phyloP scores from a whole-genome alignment of 495 filamentous ascomycete species.

The Pyrenula aspistea region DNA sequence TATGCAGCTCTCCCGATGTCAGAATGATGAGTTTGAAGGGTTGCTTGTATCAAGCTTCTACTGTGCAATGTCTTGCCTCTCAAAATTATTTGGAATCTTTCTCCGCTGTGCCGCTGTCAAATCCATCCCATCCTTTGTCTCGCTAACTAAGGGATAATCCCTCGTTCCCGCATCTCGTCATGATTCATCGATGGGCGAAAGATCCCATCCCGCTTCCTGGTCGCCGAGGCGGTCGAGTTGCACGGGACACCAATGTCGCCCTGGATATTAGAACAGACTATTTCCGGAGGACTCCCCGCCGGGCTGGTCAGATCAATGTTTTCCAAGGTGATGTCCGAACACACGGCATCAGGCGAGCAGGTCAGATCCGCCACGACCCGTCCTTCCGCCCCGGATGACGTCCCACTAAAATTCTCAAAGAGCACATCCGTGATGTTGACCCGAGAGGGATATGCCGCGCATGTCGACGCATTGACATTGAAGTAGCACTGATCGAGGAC shows the following conservation, averaged over 20 bases:
- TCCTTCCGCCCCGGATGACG: slow-evolving; percentile 35
- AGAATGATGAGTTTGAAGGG: too few species aligned
- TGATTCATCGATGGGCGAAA: neutral
- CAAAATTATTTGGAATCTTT: too few species aligned
- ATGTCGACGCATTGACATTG: slow-evolving; percentile 35
- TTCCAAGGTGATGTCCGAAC: slow-evolving; percentile 36
- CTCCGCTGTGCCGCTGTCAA: too few species aligned
- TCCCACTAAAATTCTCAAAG: slow-evolving; percentile 44
- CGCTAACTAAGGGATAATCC: neutral
- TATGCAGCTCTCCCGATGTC: too few species aligned
- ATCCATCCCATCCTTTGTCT: too few species aligned
- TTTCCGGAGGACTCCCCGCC: slow-evolving; percentile 26
- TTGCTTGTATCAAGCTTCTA: too few species aligned
- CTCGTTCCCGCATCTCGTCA: neutral
- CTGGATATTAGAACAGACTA: slow-evolving; percentile 39
- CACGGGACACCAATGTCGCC: slow-evolving; percentile 39
- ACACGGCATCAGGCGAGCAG: slow-evolving; percentile 41
- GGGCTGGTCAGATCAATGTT: slow-evolving; percentile 38
- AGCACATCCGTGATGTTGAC: slow-evolving; percentile 43
- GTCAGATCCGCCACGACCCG: slow-evolving; percentile 35
- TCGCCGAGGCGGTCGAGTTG: neutral
- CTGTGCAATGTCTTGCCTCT: too few species aligned
- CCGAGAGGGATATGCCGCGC: slow-evolving; percentile 34
- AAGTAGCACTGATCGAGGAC: slow-evolving; percentile 50
- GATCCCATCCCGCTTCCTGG: neutral